Evolutionary conservation across 2,329 filamentous ascomycete genomes (phyloP).

Genomic region (Neurospora sp.): DNA sequence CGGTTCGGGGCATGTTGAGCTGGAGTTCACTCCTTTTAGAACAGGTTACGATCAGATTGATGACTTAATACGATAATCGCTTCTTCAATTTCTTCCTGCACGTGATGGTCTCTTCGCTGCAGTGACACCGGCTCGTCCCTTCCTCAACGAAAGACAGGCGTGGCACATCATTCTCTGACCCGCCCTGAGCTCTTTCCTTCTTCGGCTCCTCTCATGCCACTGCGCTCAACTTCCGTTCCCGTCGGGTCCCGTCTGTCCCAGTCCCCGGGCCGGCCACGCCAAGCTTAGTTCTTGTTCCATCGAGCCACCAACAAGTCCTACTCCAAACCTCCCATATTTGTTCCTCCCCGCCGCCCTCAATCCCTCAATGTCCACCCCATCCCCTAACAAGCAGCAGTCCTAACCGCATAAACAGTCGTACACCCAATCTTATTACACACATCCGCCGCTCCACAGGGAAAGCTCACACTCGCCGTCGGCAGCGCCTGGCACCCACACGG

Average conservation of each 20-base stretch:
- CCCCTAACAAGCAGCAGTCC: slow-evolving; percentile 12
- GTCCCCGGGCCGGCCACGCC: too few relatives aligned
- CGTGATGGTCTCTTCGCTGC: too few relatives aligned
- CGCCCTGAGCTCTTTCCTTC: background rate
- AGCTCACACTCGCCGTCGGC: slow-evolving; percentile 16
- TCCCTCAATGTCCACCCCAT: too few relatives aligned
- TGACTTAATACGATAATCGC: background rate
- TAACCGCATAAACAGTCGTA: slow-evolving; percentile 18
- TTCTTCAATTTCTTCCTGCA: too few relatives aligned
- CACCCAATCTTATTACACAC: slow-evolving; percentile 20
- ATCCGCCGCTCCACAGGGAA: slow-evolving; percentile 16
- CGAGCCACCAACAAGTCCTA: too few relatives aligned
- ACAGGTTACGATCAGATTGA: background rate
- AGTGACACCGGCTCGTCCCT: background rate
- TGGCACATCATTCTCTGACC: background rate
- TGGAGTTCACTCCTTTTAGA: background rate
- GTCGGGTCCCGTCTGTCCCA: too few relatives aligned
- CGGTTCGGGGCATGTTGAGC: background rate
- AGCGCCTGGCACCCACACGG: slow-evolving; percentile 15
- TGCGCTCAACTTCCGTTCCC: too few relatives aligned
- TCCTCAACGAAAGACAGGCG: background rate
- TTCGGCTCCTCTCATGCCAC: background rate
- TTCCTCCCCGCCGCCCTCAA: background rate
- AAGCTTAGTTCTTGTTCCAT: too few relatives aligned
- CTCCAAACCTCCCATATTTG: background rate